These are phyloP conservation scores for Quercus dentata DNA, from an alignment of 306 rosid species.

Conservation along the genomic window DNA sequence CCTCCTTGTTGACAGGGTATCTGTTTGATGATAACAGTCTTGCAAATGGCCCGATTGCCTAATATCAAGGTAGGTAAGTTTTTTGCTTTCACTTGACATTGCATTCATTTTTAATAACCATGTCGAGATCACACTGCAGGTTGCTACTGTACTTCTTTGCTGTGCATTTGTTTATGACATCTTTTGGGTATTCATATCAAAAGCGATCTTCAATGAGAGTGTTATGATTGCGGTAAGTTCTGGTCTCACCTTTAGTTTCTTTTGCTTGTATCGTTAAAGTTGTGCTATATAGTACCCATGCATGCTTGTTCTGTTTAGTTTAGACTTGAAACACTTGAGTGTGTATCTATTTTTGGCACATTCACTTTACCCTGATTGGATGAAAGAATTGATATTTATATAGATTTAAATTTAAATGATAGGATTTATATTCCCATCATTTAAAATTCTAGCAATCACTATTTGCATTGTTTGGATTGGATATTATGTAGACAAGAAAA, in stretches of 20 bases:
- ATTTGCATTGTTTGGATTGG: too few species aligned
- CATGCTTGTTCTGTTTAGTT: neutral
- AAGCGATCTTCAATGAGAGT: constrained; percentile 60
- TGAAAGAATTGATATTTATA: too few species aligned
- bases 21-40: constrained; percentile 89
- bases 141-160: constrained; percentile 95
- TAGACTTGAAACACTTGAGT: neutral
- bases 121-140: constrained; percentile 49
- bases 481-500: too few species aligned
- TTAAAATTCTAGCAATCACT: too few species aligned
- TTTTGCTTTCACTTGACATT: constrained; percentile 13
- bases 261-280: constrained; percentile 11
- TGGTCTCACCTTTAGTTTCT: constrained; percentile 5
- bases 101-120: neutral
- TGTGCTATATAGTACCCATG: neutral
- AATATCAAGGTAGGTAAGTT: constrained; percentile 74
- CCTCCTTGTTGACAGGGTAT: constrained; percentile 76
- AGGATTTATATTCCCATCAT: too few species aligned
- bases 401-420: too few species aligned
- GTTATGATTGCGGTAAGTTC: constrained; percentile 83
- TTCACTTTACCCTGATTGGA: neutral
- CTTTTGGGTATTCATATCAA: constrained; percentile 96
- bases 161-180: constrained; percentile 95
- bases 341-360: neutral
- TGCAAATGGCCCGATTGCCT: constrained; percentile 89